These are phyloP conservation scores for Scheffersomyces spartinae DNA, from an alignment of 805 yeast species.

Conservation along the genomic window DNA sequence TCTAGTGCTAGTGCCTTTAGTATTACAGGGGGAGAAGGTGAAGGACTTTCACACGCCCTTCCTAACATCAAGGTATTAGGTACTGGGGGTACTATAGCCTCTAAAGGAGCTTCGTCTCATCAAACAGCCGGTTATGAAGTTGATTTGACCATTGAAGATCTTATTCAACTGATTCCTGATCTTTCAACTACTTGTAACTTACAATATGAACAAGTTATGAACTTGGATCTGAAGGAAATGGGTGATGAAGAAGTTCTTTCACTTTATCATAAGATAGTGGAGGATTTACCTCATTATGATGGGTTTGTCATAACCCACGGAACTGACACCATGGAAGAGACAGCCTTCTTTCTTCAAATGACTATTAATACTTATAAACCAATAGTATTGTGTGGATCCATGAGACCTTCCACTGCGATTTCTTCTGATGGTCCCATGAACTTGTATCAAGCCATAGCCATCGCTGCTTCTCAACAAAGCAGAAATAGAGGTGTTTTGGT, in stretches of 20 bases:
- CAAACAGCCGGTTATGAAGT: conserved; percentile 46
- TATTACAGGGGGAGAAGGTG: too few relatives aligned
- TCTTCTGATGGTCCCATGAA: conserved; percentile 70
- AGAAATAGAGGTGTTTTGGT: conserved; percentile 51
- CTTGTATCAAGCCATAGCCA: conserved; percentile 55
- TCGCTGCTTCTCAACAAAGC: conserved; percentile 42
- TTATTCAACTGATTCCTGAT: conserved; percentile 34
- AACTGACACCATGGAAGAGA: conserved; percentile 61
- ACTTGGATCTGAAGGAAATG: conserved; percentile 50
- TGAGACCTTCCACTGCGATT: conserved; percentile 63
- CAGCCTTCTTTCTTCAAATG: conserved; percentile 50
- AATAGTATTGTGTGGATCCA: conserved; percentile 59
- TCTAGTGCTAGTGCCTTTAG: too few relatives aligned
- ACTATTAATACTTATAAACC: conserved; percentile 36
- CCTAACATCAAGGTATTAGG: conserved; percentile 37
- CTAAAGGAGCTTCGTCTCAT: conserved; percentile 34
- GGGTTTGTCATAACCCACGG: conserved; percentile 63
- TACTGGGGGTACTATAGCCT: conserved; percentile 52
- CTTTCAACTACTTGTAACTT: conserved; percentile 41
- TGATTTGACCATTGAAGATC: conserved; percentile 29
- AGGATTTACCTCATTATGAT: conserved; percentile 33
- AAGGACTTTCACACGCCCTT: conserved; percentile 4
- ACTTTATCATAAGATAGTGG: conserved; percentile 35
- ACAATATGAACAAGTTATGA: conserved; percentile 52
- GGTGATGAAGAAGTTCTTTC: conserved; percentile 32